Base-by-base conservation (phyloP, 164 flowering plant genomes). In the Nelumbo lutea region DNA sequence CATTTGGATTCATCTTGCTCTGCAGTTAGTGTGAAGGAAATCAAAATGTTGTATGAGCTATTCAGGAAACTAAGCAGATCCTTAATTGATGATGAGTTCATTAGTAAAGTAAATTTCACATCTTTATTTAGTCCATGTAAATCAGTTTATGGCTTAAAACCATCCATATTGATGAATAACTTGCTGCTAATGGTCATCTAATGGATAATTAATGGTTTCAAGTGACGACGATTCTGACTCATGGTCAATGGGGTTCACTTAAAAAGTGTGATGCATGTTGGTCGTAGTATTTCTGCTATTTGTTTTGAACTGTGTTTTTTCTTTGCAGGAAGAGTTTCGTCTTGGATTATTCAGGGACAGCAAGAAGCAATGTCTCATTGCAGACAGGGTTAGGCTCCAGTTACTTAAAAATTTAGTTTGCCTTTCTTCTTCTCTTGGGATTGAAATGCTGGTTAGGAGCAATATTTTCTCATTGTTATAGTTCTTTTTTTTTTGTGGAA, bases 271-370 rank as follows among this genome's bases (percentile, higher is more conserved):
- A 27, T 27, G 27, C 27, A 27, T 27, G 27, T 6, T 50, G 8
- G 53, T 13, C 53, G 53, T 6, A 8, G 27, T 38, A 6, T 46
- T 64, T 27, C 27, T 42, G 11, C 1, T 64, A 38, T 64, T 42
- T 61, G 40, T 51, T 42, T 43, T 9, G 2, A 42, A 55, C 57
- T 42, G 1, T 48, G 11, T 55, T 45, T 45, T 67, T 41, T 39
- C 11, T 75, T 42, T 70, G 61, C 79, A 80, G 87, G 85, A 84
- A 71, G 85, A 82, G 69, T 77, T 82, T 74, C 83, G 73, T 61
- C 77, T 79, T 61, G 87, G 82, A 27, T 67, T 84, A 56, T 81
- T 82, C 53, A 65, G 77, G 62, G 75, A 75, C 73, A 79, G 79
- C 61, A 64, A 75, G 63, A 75, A 71, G 62, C 71, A 76, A 50